Conservation (phyloP, 1,284 basidiomycete genomes). For the Meira nashicola region DNA sequence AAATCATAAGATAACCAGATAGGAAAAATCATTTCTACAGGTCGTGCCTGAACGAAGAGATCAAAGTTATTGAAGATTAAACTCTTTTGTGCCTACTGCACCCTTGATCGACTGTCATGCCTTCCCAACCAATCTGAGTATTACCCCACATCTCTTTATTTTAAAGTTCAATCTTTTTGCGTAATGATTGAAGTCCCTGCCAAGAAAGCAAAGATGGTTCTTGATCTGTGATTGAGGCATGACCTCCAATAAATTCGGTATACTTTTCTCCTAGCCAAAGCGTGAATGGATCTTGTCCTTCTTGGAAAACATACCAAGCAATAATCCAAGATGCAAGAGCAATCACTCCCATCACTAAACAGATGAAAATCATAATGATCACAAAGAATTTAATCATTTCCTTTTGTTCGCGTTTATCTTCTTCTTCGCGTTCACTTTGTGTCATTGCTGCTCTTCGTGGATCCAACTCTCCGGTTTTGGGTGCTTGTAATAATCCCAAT, state of each 20-base stretch:
- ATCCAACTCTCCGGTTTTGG: conserved; percentile 6
- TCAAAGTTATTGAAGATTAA: too few species aligned
- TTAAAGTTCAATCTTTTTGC: conserved; percentile 2
- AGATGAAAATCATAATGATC: conserved; percentile 27
- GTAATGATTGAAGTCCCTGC: neutral
- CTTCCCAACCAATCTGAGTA: too few species aligned
- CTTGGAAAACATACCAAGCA: conserved; percentile 39
- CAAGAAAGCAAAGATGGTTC: neutral
- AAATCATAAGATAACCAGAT: too few species aligned
- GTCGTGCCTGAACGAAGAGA: too few species aligned
- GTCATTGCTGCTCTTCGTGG: conserved; percentile 1
- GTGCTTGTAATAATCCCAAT: neutral
- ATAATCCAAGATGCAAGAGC: conserved; percentile 33
- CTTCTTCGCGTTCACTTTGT: conserved; percentile 15
- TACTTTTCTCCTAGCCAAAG: neutral
- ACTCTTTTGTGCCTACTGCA: too few species aligned
- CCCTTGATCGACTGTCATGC: too few species aligned
- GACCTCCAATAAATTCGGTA: neutral
- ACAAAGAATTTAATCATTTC: conserved; percentile 37
- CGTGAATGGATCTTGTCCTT: conserved; percentile 30
- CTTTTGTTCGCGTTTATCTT: conserved; percentile 22
- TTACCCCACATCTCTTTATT: too few species aligned
- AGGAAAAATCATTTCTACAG: too few species aligned
- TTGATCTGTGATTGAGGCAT: neutral
- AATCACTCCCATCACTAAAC: conserved; percentile 25